Evolutionary conservation across 495 filamentous ascomycete genomes (phyloP), one percentile per base, ranked within the genome.

Genomic region (Aspergillus asperescens): DNA sequence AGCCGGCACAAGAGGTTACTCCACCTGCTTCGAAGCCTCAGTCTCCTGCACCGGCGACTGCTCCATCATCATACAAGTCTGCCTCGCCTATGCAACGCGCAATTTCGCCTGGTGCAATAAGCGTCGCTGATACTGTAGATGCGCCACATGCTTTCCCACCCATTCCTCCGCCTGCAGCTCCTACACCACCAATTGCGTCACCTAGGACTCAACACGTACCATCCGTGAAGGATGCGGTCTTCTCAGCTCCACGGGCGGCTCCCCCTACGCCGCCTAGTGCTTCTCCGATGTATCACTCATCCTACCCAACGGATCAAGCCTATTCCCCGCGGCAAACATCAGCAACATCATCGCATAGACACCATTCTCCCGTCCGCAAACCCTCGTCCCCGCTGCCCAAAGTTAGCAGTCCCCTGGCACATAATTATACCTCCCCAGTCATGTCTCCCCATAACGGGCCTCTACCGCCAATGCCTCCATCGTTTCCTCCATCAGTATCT

Each of bases 321-420:
- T 29, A 45, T 41, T 66, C 64, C 20, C 66, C 55, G 39, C 48
- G 42, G 13, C 48, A 52, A 37, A 63, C 48, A 46, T 23, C 61
- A 24, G 48, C 45, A 44, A 62, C 64, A 41, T 63, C 55, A 24
- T 50, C 56, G n/a, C 54, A 56, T 29, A 60, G 48, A 10, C 28
- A 57, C 22, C 38, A 48, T 16, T 60, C 59, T n/a, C 59, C 60
- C n/a, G 47, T 59, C 18, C 58, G 55, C 22, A 65, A 62, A 34
- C 62, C 66, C 52, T 61, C 60, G 35, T 69, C 67, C 3, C 68
- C 69, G 4, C 43, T 67, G 5, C 65, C 69, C 29, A 73, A 72
- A 60, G 55, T 66, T 40, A 71, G 63, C 63, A 73, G 67, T 31
- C 68, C 69, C 31, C 64, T 73, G 22, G 67, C 69, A 42, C 67